A percentile compares a stretch with the other conserved stretches of the same genome.
Evolutionary conservation across 2,329 filamentous ascomycete species (phyloP).

Genomic region (Rhynchosporium graminicola): DNA sequence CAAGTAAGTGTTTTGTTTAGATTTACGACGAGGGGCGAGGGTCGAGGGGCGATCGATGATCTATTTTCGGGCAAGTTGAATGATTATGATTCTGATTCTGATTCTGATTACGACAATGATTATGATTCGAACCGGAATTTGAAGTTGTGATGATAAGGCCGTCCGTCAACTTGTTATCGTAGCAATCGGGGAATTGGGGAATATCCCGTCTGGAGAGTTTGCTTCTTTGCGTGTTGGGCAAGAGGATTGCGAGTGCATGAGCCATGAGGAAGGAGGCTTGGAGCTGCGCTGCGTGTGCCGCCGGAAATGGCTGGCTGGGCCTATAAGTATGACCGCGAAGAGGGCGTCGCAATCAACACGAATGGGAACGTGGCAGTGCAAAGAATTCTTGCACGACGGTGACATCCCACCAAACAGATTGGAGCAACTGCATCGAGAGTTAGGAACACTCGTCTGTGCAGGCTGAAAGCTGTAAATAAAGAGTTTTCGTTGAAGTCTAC

Average conservation of each 20-base stretch:
- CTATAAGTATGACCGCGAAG: too few species aligned
- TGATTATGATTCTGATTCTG: too few species aligned
- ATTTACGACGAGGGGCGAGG: constrained; percentile 1
- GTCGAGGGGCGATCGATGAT: neutral
- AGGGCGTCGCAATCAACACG: constrained; percentile 9
- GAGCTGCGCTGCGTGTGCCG: neutral
- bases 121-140: too few species aligned
- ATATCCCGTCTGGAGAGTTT: neutral
- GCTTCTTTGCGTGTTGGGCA: neutral
- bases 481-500: too few species aligned
- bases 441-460: neutral
- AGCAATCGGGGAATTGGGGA: neutral
- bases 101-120: too few species aligned
- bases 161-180: neutral
- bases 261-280: neutral
- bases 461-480: neutral
- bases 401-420: neutral
- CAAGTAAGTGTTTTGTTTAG: constrained; percentile 14
- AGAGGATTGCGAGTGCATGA: neutral
- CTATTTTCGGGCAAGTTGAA: neutral
- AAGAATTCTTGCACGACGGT: constrained; percentile 4
- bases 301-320: constrained; percentile 1
- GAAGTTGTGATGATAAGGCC: neutral
- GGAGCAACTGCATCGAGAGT: neutral
- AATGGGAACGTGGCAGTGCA: constrained; percentile 9